Conservation (phyloP, 1,284 basidiomycete genomes). For the Pterula multifida region DNA sequence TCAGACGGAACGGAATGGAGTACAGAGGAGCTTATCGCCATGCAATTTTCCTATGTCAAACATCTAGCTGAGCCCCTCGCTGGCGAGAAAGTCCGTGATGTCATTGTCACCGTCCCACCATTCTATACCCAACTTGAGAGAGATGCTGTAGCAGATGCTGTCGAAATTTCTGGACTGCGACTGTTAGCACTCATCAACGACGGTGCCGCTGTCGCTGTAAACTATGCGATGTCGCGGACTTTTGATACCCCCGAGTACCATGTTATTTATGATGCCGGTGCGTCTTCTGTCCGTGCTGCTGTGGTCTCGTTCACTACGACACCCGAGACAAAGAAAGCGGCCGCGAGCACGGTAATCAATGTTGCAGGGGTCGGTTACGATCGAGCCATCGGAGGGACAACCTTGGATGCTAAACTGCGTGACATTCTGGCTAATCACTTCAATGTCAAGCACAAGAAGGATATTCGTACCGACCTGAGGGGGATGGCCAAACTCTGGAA, state of each 20-base stretch:
- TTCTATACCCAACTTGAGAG: conserved; percentile 84
- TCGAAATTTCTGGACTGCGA: conserved; percentile 81
- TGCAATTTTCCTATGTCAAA: conserved; percentile 88
- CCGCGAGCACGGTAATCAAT: conserved; percentile 58
- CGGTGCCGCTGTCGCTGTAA: conserved; percentile 85
- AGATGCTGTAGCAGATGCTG: conserved; percentile 81
- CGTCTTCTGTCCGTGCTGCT: conserved; percentile 79
- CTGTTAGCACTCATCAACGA: conserved; percentile 85
- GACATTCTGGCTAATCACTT: conserved; percentile 76
- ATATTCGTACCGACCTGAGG: conserved; percentile 62
- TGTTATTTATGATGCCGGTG: conserved; percentile 90
- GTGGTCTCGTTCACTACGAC: conserved; percentile 72
- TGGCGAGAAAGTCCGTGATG: conserved; percentile 69
- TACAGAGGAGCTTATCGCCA: conserved; percentile 87
- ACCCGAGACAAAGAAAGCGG: conserved; percentile 33
- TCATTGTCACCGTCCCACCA: conserved; percentile 78
- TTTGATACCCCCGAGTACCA: conserved; percentile 81
- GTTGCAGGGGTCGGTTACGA: conserved; percentile 78
- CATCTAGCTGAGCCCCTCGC: conserved; percentile 75
- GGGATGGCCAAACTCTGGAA: conserved; percentile 92
- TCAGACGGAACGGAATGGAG: conserved; percentile 62
- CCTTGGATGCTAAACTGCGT: conserved; percentile 75
- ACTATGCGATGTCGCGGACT: conserved; percentile 91
- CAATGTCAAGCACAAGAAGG: conserved; percentile 51
- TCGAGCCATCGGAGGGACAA: conserved; percentile 65